Base-by-base conservation (phyloP, 495 filamentous ascomycete genomes). In the Cladorrhinum samala region DNA sequence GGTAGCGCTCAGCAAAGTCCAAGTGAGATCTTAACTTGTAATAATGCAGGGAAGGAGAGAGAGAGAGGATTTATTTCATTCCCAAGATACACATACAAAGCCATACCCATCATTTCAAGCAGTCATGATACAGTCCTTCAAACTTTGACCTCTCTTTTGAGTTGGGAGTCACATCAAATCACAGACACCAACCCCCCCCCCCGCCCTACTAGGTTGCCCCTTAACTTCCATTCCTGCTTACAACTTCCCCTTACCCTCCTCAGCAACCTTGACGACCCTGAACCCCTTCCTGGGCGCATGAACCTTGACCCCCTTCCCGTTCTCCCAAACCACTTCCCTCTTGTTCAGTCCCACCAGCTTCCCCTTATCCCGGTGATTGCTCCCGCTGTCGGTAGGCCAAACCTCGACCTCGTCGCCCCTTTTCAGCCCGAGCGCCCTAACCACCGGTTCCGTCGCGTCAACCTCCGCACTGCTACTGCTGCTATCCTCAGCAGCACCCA, bases 241-340 rank as follows among this genome's bases (percentile, higher is more conserved):
- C 23, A 50, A 61, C 38, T 11, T 49, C 46, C n/a, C 46, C 16
- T 17, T 20, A 41, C n/a, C 46, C 16, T 17, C 17, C 42, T 57
- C 23, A 48, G 53, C 23, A 17, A 58, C 56, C 50, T 58, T 62
- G 53, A 47, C 62, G 42, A 82, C 68, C 49, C 74, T 67, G 61
- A 81, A 86, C 33, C 78, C 77, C 58, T 72, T 69, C 50, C 79
- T 69, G 2, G 80, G 81, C 18, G 77, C 75, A 73, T 83, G 78
- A 18, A 83, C 65, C 41, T 72, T 68, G 33, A 81, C 62, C 27
- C 68, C 71, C 49, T 62, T 69, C 37, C 61, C 66, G 18, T 68
- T 68, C 62, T 79, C 74, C 33, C 69, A 17, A 81, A 68, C 54
- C 83, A 55, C 39, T 46, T 65, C 0, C 82, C 82, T 9, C 58